Base-by-base conservation (phyloP, 2,329 filamentous ascomycete species). In the Aureobasidium sp. region DNA sequence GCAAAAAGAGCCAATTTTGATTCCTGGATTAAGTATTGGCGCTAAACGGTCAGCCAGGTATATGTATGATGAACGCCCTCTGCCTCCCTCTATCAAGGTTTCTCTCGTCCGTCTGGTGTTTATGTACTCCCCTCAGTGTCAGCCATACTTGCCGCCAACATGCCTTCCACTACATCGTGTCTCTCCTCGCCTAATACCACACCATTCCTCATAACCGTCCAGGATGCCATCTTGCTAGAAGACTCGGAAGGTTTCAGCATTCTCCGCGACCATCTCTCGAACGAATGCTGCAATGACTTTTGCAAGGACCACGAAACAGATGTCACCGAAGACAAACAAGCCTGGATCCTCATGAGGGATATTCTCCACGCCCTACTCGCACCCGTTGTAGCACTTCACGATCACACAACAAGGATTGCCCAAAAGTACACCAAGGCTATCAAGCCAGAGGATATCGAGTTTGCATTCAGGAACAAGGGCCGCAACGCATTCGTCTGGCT, bases 401-500 rank as follows among this genome's bases (percentile, higher is more conserved):
- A 77, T 63, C 80, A 81, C 65, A 81, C 82, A n/a, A 77, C 78
- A 33, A 75, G 74, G 0, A 74, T 83, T 35, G 82, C 82, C 2
- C 73, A 77, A 33, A 76, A 76, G 24, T 77, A 76, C 1, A 74
- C 83, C 11, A 78, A 78, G 62, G 78, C 75, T 33, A 71, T 71
- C 44, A 77, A 77, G 62, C 74, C 75, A 17, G 76, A 79, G 60
- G 82, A 85, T 62, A 76, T 82, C 5, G 82, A 85, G 67, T 76
- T 81, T 45, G 82, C 82, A 2, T 85, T 83, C 69, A 76, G 78
- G 1, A 80, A 81, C 5, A 79, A 82, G 58, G 82, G 82, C 4
- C 78, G 82, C 48, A 78, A 78, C 63, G 81, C 82, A 1, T 85
- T 82, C 67, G 73, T 83, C 58, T 85, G 81, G 77, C 74, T 85